Base-by-base conservation (phyloP, 441 rosid species). In the Aleurites moluccanus region DNA sequence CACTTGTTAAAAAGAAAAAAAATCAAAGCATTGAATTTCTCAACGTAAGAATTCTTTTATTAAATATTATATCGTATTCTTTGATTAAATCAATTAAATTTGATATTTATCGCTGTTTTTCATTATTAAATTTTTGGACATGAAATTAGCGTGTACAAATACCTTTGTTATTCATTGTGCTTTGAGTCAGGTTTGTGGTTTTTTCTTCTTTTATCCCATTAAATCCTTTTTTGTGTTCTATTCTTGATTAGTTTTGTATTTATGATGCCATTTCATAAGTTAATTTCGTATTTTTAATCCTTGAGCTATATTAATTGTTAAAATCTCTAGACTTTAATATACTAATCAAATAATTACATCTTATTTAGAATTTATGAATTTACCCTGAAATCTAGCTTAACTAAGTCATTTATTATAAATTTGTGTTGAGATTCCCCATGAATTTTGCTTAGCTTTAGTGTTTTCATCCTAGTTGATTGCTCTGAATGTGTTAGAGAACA, bases 141-240 rank as follows among this genome's bases (percentile, higher is more conserved):
- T n/a, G n/a, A n/a, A n/a, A n/a, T n/a, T n/a, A n/a, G n/a, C n/a
- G n/a, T n/a, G n/a, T n/a, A n/a, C n/a, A n/a, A n/a, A 94, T 78
- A 94, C 99, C 70, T 91, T 94, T 73, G 96, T 92, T 73, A 92
- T 94, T 77, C 97, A 94, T 69, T 94, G 97, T 78, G 96, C 99
- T 80, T 75, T 94, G 74, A 94, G 99, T 87, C 96, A 94, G 97
- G 97, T 94, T 60, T 73, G 64, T 64, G 7, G 70, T 40, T 20
- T n/a, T 44, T 30, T 28, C 47, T 49, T 70, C 14, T 11, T 42
- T 27, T 7, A 73, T 25, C 3, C 50, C 11, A 2, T 6, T 76
- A 27, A 4, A n/a, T n/a, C 6, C 45, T 49, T 42, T 50, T 10
- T 11, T 20, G 72, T 13, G 52, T 74, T 50, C 30, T 55, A 2